A percentile compares a stretch with the other conserved stretches of the same genome.
Conservation (phyloP, 2,329 filamentous ascomycete species). For the Didymella segeticola region DNA sequence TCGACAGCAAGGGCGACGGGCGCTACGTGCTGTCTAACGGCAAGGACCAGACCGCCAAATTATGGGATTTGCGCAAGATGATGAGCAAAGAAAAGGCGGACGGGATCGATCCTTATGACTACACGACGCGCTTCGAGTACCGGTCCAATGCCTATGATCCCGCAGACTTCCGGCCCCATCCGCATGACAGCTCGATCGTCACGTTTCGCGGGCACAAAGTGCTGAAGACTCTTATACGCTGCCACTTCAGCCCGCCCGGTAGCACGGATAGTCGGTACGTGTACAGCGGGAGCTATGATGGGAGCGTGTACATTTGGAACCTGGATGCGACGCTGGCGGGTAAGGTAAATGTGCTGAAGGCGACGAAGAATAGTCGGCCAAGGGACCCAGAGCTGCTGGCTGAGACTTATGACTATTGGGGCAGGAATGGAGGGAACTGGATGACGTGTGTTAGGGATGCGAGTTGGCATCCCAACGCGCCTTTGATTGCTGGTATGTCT, state of each 20-base stretch:
- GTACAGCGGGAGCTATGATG: slow-evolving; percentile 89
- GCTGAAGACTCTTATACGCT: slow-evolving; percentile 87
- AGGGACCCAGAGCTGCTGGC: slow-evolving; percentile 60
- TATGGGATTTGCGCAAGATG: slow-evolving; percentile 94
- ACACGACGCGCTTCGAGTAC: slow-evolving; percentile 76
- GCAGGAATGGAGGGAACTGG: slow-evolving; percentile 67
- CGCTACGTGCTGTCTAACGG: slow-evolving; percentile 92
- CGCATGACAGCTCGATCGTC: slow-evolving; percentile 87
- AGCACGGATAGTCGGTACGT: slow-evolving; percentile 92
- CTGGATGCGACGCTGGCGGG: slow-evolving; percentile 84
- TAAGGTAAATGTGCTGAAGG: slow-evolving; percentile 76
- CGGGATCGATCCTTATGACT: slow-evolving; percentile 61
- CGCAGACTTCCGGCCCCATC: slow-evolving; percentile 73
- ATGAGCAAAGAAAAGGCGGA: slow-evolving; percentile 73
- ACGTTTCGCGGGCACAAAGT: slow-evolving; percentile 93
- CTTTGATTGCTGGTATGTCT: slow-evolving; percentile 72
- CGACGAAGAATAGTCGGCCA: slow-evolving; percentile 69
- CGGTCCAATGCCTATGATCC: slow-evolving; percentile 71
- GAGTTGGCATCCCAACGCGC: slow-evolving; percentile 87
- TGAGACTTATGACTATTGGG: slow-evolving; percentile 63
- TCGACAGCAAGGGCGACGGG: slow-evolving; percentile 83
- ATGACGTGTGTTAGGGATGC: slow-evolving; percentile 84
- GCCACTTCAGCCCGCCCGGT: slow-evolving; percentile 88
- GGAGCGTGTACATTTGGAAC: slow-evolving; percentile 91
- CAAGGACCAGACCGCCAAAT: slow-evolving; percentile 96